A percentile compares a stretch with the other conserved stretches of the same genome.
phyloP scores from a whole-genome alignment of 78 protist species.

The Isochrysis galbana region DNA sequence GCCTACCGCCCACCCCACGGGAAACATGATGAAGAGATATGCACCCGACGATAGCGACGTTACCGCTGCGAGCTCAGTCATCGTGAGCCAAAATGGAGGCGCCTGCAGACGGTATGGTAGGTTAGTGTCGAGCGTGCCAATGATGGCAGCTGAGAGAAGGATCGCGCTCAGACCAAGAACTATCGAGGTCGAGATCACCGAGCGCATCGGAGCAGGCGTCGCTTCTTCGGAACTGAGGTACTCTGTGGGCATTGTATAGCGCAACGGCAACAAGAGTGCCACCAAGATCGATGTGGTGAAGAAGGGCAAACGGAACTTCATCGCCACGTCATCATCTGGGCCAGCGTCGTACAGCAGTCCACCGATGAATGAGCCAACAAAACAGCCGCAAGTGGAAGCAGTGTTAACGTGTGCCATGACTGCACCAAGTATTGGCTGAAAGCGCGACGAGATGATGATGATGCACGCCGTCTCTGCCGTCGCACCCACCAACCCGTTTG shows the following conservation, averaged over 20 bases:
- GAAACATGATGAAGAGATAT: neutral
- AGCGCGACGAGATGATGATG: neutral
- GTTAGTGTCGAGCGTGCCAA: slow-evolving; percentile 33
- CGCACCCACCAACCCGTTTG: slow-evolving; percentile 10
- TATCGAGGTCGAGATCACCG: neutral
- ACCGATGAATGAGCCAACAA: slow-evolving; percentile 29
- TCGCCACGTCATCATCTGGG: neutral
- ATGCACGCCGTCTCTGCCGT: slow-evolving; percentile 13
- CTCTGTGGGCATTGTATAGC: neutral
- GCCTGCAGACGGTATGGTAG: neutral
- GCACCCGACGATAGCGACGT: neutral
- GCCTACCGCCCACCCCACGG: neutral
- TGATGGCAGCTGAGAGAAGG: neutral
- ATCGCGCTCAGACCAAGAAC: neutral
- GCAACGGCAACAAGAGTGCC: neutral
- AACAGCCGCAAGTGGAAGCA: slow-evolving; percentile 6
- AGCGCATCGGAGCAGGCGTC: neutral
- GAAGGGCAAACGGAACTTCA: neutral
- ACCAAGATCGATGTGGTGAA: neutral
- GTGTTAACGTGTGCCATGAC: slow-evolving; percentile 28
- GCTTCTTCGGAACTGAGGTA: neutral
- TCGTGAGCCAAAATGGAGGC: neutral
- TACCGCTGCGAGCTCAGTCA: neutral
- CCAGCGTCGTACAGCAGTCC: neutral
- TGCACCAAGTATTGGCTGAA: neutral